These are phyloP conservation scores for Debaryomyces psychrophilus DNA, from an alignment of 1,139 yeast species.

Conservation along the genomic window DNA sequence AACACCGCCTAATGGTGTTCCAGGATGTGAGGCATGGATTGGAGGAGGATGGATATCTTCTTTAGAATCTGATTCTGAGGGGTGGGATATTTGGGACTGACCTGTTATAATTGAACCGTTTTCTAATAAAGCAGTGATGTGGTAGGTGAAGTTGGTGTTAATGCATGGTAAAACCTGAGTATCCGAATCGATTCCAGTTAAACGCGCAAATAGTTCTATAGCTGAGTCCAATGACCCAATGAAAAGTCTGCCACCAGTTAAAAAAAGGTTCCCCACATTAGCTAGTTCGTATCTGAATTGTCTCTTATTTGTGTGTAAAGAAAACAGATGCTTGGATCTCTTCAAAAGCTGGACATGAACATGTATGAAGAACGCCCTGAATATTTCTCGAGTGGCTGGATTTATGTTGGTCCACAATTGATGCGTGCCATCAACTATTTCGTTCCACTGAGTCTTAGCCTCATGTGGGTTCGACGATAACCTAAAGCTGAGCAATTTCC, in stretches of 20 bases:
- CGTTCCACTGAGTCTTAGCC: conserved; percentile 77
- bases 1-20: conserved; percentile 33
- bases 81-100: conserved; percentile 95
- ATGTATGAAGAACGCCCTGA: conserved; percentile 77
- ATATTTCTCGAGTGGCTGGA: conserved; percentile 69
- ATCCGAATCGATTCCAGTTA: conserved; percentile 62
- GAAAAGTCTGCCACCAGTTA: conserved; percentile 80
- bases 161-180: conserved; percentile 76
- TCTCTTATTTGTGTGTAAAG: conserved; percentile 41
- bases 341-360: conserved; percentile 78
- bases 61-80: conserved; percentile 36
- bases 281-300: conserved; percentile 77
- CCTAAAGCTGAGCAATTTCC: conserved; percentile 60
- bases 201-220: conserved; percentile 69
- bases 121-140: conserved; percentile 74
- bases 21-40: conserved; percentile 39
- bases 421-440: conserved; percentile 80
- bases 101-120: conserved; percentile 83
- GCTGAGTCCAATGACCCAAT: conserved; percentile 86
- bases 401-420: conserved; percentile 64
- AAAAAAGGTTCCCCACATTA: conserved; percentile 79
- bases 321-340: conserved; percentile 53
- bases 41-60: conserved; percentile 27
- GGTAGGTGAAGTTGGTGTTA: conserved; percentile 83
- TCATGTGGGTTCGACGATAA: conserved; percentile 52